Evolutionary conservation across 139 green algal species (phyloP).

Genomic region (Micractinium conductrix): DNA sequence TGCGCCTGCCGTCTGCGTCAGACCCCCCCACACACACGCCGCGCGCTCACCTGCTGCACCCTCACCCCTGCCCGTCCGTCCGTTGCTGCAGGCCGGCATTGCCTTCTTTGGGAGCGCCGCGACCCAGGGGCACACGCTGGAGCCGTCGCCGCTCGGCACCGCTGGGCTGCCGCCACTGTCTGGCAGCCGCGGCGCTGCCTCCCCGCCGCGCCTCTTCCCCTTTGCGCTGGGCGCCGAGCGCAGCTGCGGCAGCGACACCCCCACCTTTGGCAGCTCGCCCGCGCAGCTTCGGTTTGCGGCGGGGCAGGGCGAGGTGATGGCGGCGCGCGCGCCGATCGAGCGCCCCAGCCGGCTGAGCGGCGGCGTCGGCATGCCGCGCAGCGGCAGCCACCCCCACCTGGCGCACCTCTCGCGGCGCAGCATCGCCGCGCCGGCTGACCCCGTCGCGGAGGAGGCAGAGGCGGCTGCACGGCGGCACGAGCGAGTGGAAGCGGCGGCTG

Average conservation of each 20-base stretch:
- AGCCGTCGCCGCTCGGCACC: constrained; percentile 8
- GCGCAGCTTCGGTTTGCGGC: not conserved
- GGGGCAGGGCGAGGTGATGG: not conserved
- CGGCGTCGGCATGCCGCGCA: not conserved
- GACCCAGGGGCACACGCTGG: constrained; percentile 8
- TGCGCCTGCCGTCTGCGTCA: no score
- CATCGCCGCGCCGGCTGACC: not conserved
- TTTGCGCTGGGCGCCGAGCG: not conserved
- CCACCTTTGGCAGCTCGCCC: not conserved
- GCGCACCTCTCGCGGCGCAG: not conserved
- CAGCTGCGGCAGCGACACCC: not conserved
- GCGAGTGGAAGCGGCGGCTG: not conserved
- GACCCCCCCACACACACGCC: no score
- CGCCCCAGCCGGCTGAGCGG: not conserved
- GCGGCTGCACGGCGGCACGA: not conserved
- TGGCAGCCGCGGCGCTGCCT: not conserved
- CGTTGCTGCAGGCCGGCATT: not conserved
- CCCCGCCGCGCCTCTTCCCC: not conserved
- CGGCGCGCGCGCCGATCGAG: not conserved
- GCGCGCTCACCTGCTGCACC: not conserved
- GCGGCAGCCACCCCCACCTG: constrained; percentile 23
- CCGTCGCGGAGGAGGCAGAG: not conserved
- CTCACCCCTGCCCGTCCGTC: not conserved
- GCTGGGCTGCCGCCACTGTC: not conserved
- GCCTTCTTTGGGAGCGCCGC: constrained; percentile 17